Evolutionary conservation across 2,329 filamentous ascomycete species (phyloP), one percentile per base, ranked within the genome.

Genomic region (Cladophialophora chaetospira): DNA sequence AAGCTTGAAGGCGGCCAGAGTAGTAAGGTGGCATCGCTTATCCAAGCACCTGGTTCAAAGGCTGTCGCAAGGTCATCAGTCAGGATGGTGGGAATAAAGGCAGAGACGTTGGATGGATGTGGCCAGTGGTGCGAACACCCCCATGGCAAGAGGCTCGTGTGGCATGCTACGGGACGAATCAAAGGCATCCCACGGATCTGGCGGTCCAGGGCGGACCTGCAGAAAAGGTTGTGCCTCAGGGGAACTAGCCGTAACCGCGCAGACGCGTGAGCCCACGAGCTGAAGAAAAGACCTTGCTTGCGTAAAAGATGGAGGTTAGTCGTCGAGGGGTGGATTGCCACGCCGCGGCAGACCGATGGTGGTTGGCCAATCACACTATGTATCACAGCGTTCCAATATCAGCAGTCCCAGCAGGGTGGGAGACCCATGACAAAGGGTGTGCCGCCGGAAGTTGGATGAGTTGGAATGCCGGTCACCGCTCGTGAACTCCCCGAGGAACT

Each of bases 281-380:
- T 54, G 58, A 60, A 57, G 38, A 57, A 57, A 57, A 42, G 42
- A 60, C 53, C 58, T 45, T 53, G 46, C 53, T 44, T 55, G 43
- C 38, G 38, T 15, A 31, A 51, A 36, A 45, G 38, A 44, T 49
- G 54, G 44, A 52, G 28, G 38, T 48, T 57, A 54, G 58, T 42
- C 19, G 50, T 44, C 15, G 33, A 53, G 49, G 53, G 54, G 55
- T 47, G 21, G 29, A 52, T 55, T 45, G 58, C 58, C 58, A 60
- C 58, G 46, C 31, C 49, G 33, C 54, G 46, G 40, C 51, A 42
- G 38, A 47, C 47, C 35, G 38, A 46, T 38, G 21, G 43, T 44
- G 17, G 46, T 21, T 48, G 45, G 17, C 58, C 58, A 60, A 60
- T 60, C 47, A 38, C 13, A 31, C n/a, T 10, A 11, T 26, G 23